phyloP scores from a whole-genome alignment of 495 filamentous ascomycete species.

The Chaetomidium leptoderma region DNA sequence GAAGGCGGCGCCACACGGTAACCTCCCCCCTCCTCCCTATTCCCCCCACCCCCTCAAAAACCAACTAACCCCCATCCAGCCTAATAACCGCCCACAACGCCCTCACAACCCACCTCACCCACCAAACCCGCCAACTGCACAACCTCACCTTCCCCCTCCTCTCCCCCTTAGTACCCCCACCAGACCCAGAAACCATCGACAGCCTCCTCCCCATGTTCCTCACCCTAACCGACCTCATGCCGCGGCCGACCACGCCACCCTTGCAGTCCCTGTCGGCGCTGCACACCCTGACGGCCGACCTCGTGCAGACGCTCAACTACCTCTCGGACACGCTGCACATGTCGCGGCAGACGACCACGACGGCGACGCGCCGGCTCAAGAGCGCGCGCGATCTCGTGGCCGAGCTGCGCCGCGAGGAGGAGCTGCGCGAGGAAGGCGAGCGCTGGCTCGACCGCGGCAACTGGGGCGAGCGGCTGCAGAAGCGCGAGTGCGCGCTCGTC shows the following conservation, averaged over 20 bases:
- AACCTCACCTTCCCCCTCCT: conserved; percentile 73
- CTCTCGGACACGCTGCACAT: conserved; percentile 93
- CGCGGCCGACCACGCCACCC: conserved; percentile 48
- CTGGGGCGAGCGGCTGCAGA: conserved; percentile 70
- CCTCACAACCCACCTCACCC: conserved; percentile 73
- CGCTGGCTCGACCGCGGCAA: conserved; percentile 73
- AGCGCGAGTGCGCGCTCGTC: conserved; percentile 70
- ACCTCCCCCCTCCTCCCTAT: conserved; percentile 20
- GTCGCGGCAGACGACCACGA: conserved; percentile 78
- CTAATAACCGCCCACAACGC: conserved; percentile 85
- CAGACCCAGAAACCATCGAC: conserved; percentile 58
- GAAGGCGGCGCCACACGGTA: conserved; percentile 78
- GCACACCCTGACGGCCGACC: conserved; percentile 65
- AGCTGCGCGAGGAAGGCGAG: conserved; percentile 72
- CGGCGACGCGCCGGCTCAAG: conserved; percentile 69
- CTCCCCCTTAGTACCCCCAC: conserved; percentile 51
- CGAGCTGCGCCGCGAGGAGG: conserved; percentile 77
- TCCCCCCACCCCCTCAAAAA: conserved; percentile 6
- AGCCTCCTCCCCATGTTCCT: conserved; percentile 61
- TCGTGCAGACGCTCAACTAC: conserved; percentile 73
- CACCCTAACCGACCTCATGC: conserved; percentile 51
- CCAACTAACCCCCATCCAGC: conserved; percentile 40
- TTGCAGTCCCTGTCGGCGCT: conserved; percentile 56
- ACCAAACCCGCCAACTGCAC: conserved; percentile 78
- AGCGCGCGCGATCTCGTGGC: conserved; percentile 74